Evolutionary conservation across 352 stramenopile species (phyloP), one percentile per base, ranked within the genome.

Genomic region (Phytophthora niederhauseri): DNA sequence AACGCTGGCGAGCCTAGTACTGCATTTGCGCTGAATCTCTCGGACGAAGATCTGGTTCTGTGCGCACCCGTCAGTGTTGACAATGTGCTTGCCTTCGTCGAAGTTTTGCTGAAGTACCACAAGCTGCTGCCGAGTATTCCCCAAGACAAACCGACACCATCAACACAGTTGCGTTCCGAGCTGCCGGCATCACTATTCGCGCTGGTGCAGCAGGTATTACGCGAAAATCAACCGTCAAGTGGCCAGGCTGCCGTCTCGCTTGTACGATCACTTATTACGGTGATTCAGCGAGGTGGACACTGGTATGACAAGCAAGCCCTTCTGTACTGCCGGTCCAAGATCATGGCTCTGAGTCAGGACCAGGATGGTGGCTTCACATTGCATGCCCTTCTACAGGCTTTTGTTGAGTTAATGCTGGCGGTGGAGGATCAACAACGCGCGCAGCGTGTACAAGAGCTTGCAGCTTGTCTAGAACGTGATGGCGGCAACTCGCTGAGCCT

Each of bases 311-410:
- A 89, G 48, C 66, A 80, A 26, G 86, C 86, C 1, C 61, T 95
- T 48, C 70, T 96, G 2, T 96, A 90, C 48, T 95, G 87, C 57
- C 86, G 89, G 19, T 95, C 87, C 2, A 95, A 93, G 73, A 94
- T 96, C 46, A 94, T 94, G 76, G 75, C 74, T 24, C 70, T 96
- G 1, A 86, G 87, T 55, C 87, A 94, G 76, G 87, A 96, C 11
- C 85, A 95, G 57, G 87, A 96, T 43, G 79, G 80, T 11, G 83
- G 85, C 12, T 73, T 95, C 17, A 95, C 92, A 80, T 57, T 92
- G 8, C 90, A 86, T 31, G 73, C 85, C 12, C 65, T 97, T 6
- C 63, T 95, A 3, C 89, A 97, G 48, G 89, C 84, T 2, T 81
- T 97, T 43, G 78, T 95, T 0, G 89, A 97, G 51, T 78, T 97